Percentiles rank a stretch among this genome's conserved stretches.
Evolutionary conservation across 2,329 filamentous ascomycete species (phyloP).

Genomic region (Colletotrichum sansevieriae): DNA sequence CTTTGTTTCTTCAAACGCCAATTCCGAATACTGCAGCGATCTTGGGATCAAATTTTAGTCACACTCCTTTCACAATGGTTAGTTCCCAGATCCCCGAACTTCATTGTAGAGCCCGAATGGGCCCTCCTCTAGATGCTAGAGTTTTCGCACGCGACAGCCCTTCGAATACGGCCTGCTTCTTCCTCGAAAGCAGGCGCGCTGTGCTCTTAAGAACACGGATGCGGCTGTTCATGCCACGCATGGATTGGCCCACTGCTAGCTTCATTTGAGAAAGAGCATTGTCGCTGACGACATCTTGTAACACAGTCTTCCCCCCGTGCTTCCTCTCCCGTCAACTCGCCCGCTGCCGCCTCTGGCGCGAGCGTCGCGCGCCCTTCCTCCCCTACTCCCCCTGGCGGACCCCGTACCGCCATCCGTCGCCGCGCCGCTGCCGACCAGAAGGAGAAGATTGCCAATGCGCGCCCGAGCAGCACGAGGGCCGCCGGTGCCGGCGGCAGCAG

Average conservation of each 20-base stretch:
- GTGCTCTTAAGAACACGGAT: too few relatives aligned
- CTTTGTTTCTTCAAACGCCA: conserved; percentile 29
- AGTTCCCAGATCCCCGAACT: conserved; percentile 14
- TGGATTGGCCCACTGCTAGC: too few relatives aligned
- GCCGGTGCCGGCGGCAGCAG: conserved; percentile 96
- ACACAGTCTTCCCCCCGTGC: conserved; percentile 70
- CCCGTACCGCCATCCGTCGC: conserved; percentile 94
- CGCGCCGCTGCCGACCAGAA: conserved; percentile 97
- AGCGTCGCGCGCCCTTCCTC: conserved; percentile 84
- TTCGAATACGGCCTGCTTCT: not conserved
- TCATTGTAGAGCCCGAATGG: not conserved
- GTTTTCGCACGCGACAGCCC: not conserved
- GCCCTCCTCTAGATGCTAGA: too few relatives aligned
- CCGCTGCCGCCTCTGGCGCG: conserved; percentile 73
- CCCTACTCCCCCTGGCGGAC: conserved; percentile 90
- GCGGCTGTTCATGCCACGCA: not conserved
- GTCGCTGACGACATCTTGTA: not conserved
- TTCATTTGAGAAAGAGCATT: not conserved
- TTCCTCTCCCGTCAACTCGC: conserved; percentile 69
- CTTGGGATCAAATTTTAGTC: conserved; percentile 33
- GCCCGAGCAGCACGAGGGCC: conserved; percentile 91
- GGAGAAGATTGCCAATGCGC: conserved; percentile 94
- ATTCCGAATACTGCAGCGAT: conserved; percentile 51
- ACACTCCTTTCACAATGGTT: conserved; percentile 42
- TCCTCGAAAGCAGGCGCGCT: too few relatives aligned